Evolutionary conservation across 2,329 filamentous ascomycete species (phyloP), one percentile per base, ranked within the genome.

Genomic region (Coniochaeta sp.): DNA sequence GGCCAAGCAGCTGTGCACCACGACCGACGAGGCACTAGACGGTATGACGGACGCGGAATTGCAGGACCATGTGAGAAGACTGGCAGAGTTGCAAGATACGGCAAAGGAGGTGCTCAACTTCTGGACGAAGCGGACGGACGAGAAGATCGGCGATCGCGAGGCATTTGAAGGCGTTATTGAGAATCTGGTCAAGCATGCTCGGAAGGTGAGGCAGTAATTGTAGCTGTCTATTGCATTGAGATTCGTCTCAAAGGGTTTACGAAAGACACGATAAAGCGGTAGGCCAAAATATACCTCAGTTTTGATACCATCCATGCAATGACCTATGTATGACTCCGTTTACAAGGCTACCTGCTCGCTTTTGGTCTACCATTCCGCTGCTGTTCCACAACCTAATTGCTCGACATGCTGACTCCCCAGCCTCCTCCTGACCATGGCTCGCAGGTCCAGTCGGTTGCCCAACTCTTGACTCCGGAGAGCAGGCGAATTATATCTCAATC

Each of bases 101-200:
- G 91, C 91, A 3, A 89, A 88, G 60, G 85, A 90, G 62, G 86
- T 93, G 43, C 78, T 97, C 58, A 89, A 91, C 65, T 96, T 93
- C 71, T 98, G 93, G 93, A 83, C 90, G 67, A 90, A 90, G 77
- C 80, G 87, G 67, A 88, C 89, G 59, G 93, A 96, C 71, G 91
- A 92, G 67, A 91, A 93, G 68, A 78, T 96, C 64, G 90, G 90
- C 44, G 93, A 98, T 71, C 88, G 95, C 67, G 93, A 97, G 71
- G 91, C 92, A 2, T 95, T 97, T 72, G 93, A 98, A 72, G 92
- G 91, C 0, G 93, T 98, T 17, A 97, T 98, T 81, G 93, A 96
- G 76, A 97, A 96, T 73, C 74, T 98, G 65, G 93, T 97, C 50
- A 95, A 92, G 73, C 91, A 96, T 76, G 91, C 91, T 57, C 83